These are phyloP conservation scores for Clonostachys byssicola DNA, from an alignment of 2,329 filamentous ascomycete genomes.

Conservation along the genomic window DNA sequence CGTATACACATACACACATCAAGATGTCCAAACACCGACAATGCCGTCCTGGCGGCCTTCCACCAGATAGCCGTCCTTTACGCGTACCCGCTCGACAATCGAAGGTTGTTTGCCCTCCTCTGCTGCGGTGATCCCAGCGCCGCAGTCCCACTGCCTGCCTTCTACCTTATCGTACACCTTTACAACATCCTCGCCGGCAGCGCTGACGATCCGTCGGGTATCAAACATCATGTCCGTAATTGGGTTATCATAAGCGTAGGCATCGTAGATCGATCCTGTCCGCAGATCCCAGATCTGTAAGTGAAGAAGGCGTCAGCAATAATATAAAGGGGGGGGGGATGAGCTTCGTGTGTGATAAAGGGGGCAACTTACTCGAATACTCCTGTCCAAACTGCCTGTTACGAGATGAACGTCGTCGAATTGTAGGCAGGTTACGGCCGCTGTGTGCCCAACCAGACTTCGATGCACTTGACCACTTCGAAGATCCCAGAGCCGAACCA, in stretches of 20 bases:
- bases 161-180: constrained; percentile 99
- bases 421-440: constrained; percentile 87
- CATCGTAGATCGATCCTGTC: constrained; percentile 91
- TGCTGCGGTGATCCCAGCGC: constrained; percentile 69
- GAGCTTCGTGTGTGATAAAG: background rate
- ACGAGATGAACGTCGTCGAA: constrained; percentile 96
- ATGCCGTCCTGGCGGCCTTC: constrained; percentile 86
- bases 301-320: background rate
- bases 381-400: constrained; percentile 87
- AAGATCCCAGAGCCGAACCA: constrained; percentile 96
- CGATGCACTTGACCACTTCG: constrained; percentile 95
- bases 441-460: constrained; percentile 92
- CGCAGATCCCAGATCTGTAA: constrained; percentile 96
- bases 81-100: constrained; percentile 78
- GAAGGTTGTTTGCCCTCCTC: constrained; percentile 61
- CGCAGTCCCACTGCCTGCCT: constrained; percentile 93
- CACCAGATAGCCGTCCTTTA: constrained; percentile 90
- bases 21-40: constrained; percentile 87
- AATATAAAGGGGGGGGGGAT: background rate
- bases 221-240: constrained; percentile 99
- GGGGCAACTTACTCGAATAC: constrained; percentile 72
- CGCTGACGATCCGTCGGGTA: constrained; percentile 79
- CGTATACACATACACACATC: constrained; percentile 10
- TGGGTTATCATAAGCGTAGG: constrained; percentile 89
- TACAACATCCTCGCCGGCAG: constrained; percentile 87